Conservation (phyloP, 192 early-diverging fungal species). For the Phycomyces nitens region DNA sequence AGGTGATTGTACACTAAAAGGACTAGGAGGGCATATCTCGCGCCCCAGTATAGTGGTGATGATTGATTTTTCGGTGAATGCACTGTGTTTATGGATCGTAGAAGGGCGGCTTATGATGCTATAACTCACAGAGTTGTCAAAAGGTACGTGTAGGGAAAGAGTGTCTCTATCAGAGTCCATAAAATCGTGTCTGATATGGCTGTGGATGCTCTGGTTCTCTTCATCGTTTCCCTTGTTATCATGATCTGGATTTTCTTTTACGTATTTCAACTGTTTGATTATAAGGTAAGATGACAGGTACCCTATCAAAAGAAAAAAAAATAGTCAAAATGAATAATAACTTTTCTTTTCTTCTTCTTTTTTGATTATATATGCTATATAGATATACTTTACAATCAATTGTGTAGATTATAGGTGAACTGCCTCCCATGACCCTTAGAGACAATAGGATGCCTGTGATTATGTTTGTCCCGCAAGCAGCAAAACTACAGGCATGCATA, state of each 20-base stretch:
- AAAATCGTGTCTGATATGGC: neutral
- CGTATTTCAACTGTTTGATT: slow-evolving; percentile 18
- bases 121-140: too few relatives aligned
- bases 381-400: slow-evolving; percentile 30
- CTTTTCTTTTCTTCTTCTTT: too few relatives aligned
- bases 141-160: too few relatives aligned
- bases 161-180: neutral
- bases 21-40: too few relatives aligned
- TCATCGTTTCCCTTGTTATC: neutral
- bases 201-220: neutral
- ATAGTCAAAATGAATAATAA: neutral
- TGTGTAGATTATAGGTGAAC: slow-evolving; percentile 31
- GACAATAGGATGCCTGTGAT: slow-evolving; percentile 22
- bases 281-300: slow-evolving; percentile 26
- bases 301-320: slow-evolving; percentile 4
- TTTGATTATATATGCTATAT: too few relatives aligned
- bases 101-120: too few relatives aligned
- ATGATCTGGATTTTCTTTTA: neutral
- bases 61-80: too few relatives aligned
- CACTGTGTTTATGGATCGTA: too few relatives aligned
- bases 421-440: slow-evolving; percentile 20
- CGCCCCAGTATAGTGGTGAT: too few relatives aligned
- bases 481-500: too few relatives aligned
- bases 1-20: too few relatives aligned
- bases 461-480: slow-evolving; percentile 31